Evolutionary conservation across 2,329 filamentous ascomycete genomes (phyloP).

Genomic region (Xylariaceae sp.): DNA sequence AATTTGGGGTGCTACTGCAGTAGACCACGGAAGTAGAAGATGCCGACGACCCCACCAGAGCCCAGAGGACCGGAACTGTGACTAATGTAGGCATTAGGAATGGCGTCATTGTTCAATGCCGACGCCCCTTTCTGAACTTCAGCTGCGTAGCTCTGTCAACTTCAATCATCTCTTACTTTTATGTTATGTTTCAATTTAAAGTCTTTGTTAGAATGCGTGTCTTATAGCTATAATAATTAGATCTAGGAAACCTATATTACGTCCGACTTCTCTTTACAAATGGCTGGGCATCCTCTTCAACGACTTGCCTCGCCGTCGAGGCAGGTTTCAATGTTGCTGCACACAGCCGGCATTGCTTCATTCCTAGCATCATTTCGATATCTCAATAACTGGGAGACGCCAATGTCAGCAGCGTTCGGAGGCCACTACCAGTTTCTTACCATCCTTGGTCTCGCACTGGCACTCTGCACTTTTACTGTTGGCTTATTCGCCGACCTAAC

Average conservation of each 20-base stretch:
- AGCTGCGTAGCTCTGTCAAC: neutral
- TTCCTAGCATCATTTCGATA: constrained; percentile 62
- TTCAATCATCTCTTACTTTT: neutral
- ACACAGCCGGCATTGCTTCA: constrained; percentile 60
- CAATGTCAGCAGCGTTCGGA: constrained; percentile 66
- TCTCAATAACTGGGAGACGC: constrained; percentile 56
- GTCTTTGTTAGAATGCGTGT: neutral
- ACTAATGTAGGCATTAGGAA: neutral
- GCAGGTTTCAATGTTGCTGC: constrained; percentile 66
- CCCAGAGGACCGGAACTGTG: neutral
- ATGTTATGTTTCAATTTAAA: neutral
- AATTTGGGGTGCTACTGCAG: constrained; percentile 13
- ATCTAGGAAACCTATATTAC: neutral
- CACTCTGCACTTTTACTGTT: constrained; percentile 65
- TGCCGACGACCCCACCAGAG: constrained; percentile 12
- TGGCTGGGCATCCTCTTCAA: constrained; percentile 65
- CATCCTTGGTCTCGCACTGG: constrained; percentile 71
- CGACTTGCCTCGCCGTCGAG: constrained; percentile 70
- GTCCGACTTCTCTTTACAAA: constrained; percentile 53
- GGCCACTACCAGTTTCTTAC: constrained; percentile 76
- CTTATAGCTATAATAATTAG: neutral
- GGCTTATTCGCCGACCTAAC: constrained; percentile 71
- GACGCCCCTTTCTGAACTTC: neutral
- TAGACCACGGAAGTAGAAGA: constrained; percentile 17
- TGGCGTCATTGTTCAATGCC: constrained; percentile 12